These are phyloP conservation scores for Ophiognomonia clavigignenti-juglandacearum DNA, from an alignment of 2,329 filamentous ascomycete genomes.

Conservation along the genomic window DNA sequence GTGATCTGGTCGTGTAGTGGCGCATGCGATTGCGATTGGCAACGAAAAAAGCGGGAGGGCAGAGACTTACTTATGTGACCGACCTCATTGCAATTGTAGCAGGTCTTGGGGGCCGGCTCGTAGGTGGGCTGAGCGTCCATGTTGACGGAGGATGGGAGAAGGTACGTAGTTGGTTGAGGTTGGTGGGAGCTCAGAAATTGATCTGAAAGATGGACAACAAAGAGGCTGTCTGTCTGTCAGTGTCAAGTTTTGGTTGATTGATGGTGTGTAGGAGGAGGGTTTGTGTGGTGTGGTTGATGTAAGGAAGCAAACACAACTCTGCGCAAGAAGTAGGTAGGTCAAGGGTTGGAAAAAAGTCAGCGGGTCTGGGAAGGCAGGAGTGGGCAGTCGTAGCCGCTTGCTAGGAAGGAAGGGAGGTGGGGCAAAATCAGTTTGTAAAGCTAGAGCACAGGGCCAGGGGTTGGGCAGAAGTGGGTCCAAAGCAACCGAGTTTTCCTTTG, in stretches of 20 bases:
- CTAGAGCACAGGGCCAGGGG: too few relatives aligned
- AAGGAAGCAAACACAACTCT: constrained; percentile 13
- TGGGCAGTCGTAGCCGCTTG: too few relatives aligned
- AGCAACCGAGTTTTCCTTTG: constrained; percentile 5
- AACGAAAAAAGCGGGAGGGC: not conserved
- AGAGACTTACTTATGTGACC: constrained; percentile 67
- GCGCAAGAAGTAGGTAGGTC: too few relatives aligned
- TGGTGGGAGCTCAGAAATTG: too few relatives aligned
- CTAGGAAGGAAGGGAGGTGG: constrained; percentile 2
- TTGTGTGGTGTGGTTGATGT: not conserved
- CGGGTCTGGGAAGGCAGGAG: not conserved
- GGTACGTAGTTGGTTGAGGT: too few relatives aligned
- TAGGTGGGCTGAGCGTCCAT: constrained; percentile 4
- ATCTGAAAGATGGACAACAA: too few relatives aligned
- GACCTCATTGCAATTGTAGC: constrained; percentile 68
- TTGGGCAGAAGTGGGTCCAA: not conserved
- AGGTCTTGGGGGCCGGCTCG: constrained; percentile 25
- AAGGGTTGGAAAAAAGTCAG: constrained; percentile 2
- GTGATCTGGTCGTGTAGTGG: constrained; percentile 13
- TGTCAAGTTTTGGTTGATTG: not conserved
- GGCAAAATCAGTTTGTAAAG: constrained; percentile 1
- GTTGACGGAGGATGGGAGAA: too few relatives aligned
- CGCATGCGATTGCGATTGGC: too few relatives aligned
- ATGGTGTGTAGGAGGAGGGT: not conserved
- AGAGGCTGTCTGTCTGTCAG: not conserved